Base-by-base conservation (phyloP, 73 alveolate species). In the Paramecium primaurelia region DNA sequence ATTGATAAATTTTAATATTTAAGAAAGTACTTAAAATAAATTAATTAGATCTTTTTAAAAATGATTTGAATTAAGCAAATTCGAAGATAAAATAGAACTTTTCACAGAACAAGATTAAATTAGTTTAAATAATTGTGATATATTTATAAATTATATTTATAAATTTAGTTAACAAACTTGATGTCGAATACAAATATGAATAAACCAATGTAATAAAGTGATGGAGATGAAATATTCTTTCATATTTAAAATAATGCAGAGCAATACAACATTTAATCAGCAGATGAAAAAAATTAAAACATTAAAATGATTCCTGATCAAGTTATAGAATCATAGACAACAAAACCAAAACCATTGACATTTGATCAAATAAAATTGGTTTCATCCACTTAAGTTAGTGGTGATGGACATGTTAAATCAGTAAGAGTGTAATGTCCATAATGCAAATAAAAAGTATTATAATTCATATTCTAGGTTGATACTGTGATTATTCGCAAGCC, bases 331-430 rank as follows among this genome's bases (percentile, higher is more conserved):
- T 26, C 77, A 10, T 59, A 12, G 38, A 26, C 34, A 9, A 28
- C 49, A 25, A 64, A 28, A 64, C 44, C 38, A 30, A 64, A 9
- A 26, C 84, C 84, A 32, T 34, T 64, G 6, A 64, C 84, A 64
- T 64, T 64, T 28, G 84, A 64, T 2, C 28, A 64, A 64, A 64
- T 64, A 32, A 22, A 64, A 64, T 64, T 64, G 47, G 84, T 64
- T 34, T 64, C 84, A 64, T 64, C 84, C 20, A 64, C 84, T 12
- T 12, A 64, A 26, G 84, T 64, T 0, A 64, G 84, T 64, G 84
- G 84, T 2, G 84, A 64, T 64, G 84, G 84, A 26, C 84, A 64
- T 64, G 84, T 64, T 28, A 64, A 64, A 64, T 64, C 84, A 28
- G 84, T 64, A 12, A 20, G 84, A 28, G 84, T 64, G 2, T 9